phyloP scores from a whole-genome alignment of 768 basidiomycete species.

The Leccinum subtestaceum region DNA sequence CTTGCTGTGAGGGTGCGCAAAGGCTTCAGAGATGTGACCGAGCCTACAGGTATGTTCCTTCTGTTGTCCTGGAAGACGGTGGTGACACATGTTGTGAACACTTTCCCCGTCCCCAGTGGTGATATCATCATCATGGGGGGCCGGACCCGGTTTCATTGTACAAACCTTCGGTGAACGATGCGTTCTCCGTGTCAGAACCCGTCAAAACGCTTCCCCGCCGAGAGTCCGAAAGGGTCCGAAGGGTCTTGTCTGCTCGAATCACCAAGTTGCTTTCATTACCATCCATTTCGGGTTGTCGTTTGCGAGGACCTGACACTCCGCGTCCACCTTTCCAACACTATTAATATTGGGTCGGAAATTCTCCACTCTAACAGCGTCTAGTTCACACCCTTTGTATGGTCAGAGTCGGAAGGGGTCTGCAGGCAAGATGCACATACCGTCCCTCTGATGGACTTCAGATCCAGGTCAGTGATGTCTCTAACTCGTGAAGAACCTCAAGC shows the following conservation, averaged over 20 bases:
- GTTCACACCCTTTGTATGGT: background rate
- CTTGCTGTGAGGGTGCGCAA: background rate
- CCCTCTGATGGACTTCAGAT: conserved; percentile 52
- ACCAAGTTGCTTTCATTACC: too few relatives aligned
- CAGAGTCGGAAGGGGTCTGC: conserved; percentile 32
- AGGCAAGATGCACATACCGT: conserved; percentile 61
- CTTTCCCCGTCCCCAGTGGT: background rate
- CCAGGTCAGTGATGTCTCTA: conserved; percentile 38
- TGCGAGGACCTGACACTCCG: background rate
- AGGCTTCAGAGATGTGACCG: conserved; percentile 33
- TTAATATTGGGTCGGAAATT: background rate
- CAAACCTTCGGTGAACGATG: background rate
- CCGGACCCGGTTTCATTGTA: too few relatives aligned
- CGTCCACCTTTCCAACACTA: background rate
- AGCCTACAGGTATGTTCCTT: conserved; percentile 20
- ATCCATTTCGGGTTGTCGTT: too few relatives aligned
- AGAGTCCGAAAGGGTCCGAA: too few relatives aligned
- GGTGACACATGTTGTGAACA: background rate
- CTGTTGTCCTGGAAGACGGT: background rate
- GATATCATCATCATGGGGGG: background rate
- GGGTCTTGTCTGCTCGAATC: too few relatives aligned
- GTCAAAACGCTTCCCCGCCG: too few relatives aligned
- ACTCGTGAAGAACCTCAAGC: conserved; percentile 19
- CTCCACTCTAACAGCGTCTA: too few relatives aligned
- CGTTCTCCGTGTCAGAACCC: background rate